Percentiles rank a stretch among this genome's conserved stretches.
Conservation (phyloP, 2,329 filamentous ascomycete genomes). For the Elsinoe australis region DNA sequence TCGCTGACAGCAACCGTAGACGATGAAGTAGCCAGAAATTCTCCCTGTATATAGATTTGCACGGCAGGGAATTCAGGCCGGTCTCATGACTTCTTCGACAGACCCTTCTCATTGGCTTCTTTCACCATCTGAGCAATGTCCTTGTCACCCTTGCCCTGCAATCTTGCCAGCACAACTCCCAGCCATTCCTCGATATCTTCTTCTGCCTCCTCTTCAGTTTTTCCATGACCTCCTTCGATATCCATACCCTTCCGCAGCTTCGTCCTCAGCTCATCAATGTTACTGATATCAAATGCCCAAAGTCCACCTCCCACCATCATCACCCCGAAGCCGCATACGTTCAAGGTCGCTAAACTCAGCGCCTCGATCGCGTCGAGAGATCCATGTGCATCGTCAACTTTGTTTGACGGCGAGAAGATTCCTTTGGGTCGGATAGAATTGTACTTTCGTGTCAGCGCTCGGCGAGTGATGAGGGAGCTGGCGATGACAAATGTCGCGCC, state of each 20-base stretch:
- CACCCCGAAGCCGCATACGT: constrained; percentile 68
- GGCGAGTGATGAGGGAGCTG: constrained; percentile 55
- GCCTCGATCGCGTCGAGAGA: constrained; percentile 72
- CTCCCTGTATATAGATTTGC: too few relatives aligned
- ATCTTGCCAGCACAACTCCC: constrained; percentile 41
- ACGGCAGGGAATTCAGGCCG: too few relatives aligned
- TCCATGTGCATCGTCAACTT: constrained; percentile 48
- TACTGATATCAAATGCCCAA: constrained; percentile 66
- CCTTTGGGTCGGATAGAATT: constrained; percentile 52
- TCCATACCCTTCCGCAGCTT: constrained; percentile 49
- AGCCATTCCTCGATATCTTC: constrained; percentile 50
- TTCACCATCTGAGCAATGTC: constrained; percentile 27
- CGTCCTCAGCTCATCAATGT: constrained; percentile 48
- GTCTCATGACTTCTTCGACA: constrained; percentile 22
- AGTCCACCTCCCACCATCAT: constrained; percentile 65
- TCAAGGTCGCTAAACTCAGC: constrained; percentile 77
- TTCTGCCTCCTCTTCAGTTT: constrained; percentile 46
- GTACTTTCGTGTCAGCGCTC: constrained; percentile 59
- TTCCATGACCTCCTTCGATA: constrained; percentile 29
- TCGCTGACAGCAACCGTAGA: too few relatives aligned
- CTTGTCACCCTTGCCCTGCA: constrained; percentile 38
- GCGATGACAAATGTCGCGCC: constrained; percentile 69
- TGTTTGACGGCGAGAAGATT: constrained; percentile 62
- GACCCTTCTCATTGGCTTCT: constrained; percentile 26
- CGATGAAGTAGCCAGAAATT: too few relatives aligned